These are phyloP conservation scores for Serendipita sp. DNA, from an alignment of 768 basidiomycete species.

Conservation along the genomic window DNA sequence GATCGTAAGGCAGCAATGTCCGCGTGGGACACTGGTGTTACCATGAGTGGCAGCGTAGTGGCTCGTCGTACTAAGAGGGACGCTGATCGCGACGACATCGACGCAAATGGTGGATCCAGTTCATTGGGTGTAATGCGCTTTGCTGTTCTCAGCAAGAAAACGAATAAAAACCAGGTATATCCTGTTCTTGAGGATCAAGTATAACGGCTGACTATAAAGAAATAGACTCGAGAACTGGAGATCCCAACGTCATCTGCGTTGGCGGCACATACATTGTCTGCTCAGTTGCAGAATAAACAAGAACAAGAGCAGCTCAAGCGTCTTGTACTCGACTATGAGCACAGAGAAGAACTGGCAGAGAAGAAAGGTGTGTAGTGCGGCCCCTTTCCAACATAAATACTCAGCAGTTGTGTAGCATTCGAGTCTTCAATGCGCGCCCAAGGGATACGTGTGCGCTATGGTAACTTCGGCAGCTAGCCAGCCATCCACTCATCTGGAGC, in stretches of 20 bases:
- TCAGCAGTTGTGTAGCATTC: not conserved
- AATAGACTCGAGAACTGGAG: slow-evolving; percentile 69
- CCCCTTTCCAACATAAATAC: not conserved
- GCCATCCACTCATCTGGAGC: too few relatives aligned
- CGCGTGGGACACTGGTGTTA: slow-evolving; percentile 78
- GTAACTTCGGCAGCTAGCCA: too few relatives aligned
- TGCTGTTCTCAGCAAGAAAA: slow-evolving; percentile 80
- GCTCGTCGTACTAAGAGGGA: slow-evolving; percentile 42
- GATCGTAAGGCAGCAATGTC: slow-evolving; percentile 78
- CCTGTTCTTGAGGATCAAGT: slow-evolving; percentile 16
- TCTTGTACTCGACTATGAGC: slow-evolving; percentile 80
- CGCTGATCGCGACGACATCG: slow-evolving; percentile 41
- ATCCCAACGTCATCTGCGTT: slow-evolving; percentile 78
- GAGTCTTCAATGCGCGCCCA: not conserved
- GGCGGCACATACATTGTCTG: slow-evolving; percentile 78
- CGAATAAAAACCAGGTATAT: slow-evolving; percentile 75
- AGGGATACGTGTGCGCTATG: not conserved
- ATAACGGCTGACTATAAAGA: not conserved
- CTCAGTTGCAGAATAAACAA: slow-evolving; percentile 85
- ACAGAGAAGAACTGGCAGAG: slow-evolving; percentile 48
- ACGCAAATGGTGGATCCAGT: slow-evolving; percentile 27
- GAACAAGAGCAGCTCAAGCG: slow-evolving; percentile 96
- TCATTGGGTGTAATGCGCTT: slow-evolving; percentile 60
- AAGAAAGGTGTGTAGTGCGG: slow-evolving; percentile 12
- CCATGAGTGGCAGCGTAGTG: slow-evolving; percentile 33